Conservation (phyloP, 257 asterid genomes). For the Ilex asprella region DNA sequence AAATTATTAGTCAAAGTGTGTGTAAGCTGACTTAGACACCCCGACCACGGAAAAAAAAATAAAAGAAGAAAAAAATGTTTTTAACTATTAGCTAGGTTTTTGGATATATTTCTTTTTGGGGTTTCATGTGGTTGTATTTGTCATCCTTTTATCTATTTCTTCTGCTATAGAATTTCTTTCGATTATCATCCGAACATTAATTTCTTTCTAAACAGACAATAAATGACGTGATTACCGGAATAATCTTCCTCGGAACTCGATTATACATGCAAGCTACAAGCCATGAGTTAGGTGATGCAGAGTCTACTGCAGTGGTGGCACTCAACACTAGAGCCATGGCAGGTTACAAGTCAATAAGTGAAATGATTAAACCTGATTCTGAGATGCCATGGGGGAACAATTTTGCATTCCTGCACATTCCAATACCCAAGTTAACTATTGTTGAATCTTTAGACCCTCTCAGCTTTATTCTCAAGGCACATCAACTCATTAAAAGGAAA, state of each 20-base stretch:
- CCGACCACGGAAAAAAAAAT: too few relatives aligned
- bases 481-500: not conserved
- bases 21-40: too few relatives aligned
- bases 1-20: too few relatives aligned
- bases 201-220: not conserved
- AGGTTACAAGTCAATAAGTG: not conserved
- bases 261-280: not conserved
- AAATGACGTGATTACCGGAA: not conserved
- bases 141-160: too few relatives aligned
- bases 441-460: not conserved
- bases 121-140: too few relatives aligned
- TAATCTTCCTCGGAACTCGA: not conserved
- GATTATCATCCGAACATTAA: too few relatives aligned
- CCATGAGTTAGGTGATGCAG: not conserved
- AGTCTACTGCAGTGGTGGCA: not conserved
- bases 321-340: not conserved
- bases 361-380: not conserved
- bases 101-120: too few relatives aligned
- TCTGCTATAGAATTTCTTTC: too few relatives aligned
- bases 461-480: not conserved
- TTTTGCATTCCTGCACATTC: not conserved
- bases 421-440: not conserved
- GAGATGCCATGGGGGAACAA: not conserved
- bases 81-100: too few relatives aligned
- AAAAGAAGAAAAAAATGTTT: too few relatives aligned